Evolutionary conservation across 1,284 basidiomycete species (phyloP).

Genomic region (Hortiboletus rubellus): DNA sequence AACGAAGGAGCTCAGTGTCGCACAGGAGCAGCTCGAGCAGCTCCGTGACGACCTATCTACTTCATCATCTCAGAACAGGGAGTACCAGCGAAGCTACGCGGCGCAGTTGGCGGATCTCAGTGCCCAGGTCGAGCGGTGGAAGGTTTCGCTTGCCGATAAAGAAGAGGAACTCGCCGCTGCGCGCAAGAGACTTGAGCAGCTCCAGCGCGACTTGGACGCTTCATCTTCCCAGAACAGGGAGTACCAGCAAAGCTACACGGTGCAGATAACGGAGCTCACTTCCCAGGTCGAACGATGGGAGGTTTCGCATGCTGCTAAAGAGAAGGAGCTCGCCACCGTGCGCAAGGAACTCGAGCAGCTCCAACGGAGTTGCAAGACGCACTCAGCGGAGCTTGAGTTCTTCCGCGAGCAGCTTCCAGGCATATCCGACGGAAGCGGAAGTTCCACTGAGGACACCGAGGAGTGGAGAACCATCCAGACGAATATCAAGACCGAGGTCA

Average conservation of each 20-base stretch:
- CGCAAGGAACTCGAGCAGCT: conserved; percentile 1
- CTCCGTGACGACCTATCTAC: too few relatives aligned
- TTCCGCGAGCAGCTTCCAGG: background rate
- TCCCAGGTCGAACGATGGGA: conserved; percentile 4
- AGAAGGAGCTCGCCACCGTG: background rate
- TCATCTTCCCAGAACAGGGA: conserved; percentile 3
- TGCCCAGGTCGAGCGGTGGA: too few relatives aligned
- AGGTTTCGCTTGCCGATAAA: background rate
- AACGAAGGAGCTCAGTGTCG: too few relatives aligned
- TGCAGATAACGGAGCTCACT: background rate
- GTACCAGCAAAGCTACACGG: background rate
- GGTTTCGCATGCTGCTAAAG: background rate
- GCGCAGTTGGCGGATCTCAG: too few relatives aligned
- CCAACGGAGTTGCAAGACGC: background rate
- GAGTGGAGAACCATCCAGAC: too few relatives aligned
- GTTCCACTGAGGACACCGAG: too few relatives aligned
- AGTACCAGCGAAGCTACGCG: too few relatives aligned
- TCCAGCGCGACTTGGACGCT: background rate
- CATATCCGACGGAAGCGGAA: too few relatives aligned
- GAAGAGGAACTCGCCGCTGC: background rate
- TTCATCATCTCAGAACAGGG: too few relatives aligned
- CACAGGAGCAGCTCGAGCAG: too few relatives aligned
- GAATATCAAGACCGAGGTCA: too few relatives aligned
- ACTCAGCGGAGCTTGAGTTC: background rate
- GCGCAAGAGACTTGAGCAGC: background rate